phyloP scores from a whole-genome alignment of 2,329 filamentous ascomycete species.

The Xylaria sp. region DNA sequence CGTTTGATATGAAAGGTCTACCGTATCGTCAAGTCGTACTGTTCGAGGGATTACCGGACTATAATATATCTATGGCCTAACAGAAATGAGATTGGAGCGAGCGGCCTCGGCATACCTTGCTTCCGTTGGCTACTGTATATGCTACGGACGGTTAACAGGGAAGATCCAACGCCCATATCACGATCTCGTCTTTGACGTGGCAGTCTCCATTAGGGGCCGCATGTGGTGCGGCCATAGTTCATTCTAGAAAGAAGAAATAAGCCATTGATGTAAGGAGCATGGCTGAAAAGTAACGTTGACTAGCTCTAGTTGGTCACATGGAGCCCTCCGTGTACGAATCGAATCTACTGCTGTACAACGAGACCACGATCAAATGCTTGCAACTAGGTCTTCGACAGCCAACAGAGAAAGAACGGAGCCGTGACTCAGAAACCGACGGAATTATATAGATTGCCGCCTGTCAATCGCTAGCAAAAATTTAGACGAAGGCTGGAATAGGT shows the following conservation, averaged over 20 bases:
- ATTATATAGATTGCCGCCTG: conserved; percentile 14
- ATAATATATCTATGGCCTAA: conserved; percentile 1
- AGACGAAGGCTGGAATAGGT: conserved; percentile 22
- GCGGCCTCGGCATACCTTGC: conserved; percentile 2
- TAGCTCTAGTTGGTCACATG: conserved; percentile 33
- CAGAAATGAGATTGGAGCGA: neutral
- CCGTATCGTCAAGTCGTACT: neutral
- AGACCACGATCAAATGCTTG: conserved; percentile 28
- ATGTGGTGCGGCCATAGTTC: conserved; percentile 36
- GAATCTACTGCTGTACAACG: conserved; percentile 37
- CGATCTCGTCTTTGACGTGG: conserved; percentile 41
- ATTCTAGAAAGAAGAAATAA: conserved; percentile 37
- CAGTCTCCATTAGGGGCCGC: conserved; percentile 39
- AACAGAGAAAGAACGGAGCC: conserved; percentile 11
- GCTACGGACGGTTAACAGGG: conserved; percentile 29
- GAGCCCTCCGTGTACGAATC: conserved; percentile 34
- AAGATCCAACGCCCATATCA: conserved; percentile 33
- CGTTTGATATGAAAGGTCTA: neutral
- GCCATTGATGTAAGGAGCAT: conserved; percentile 34
- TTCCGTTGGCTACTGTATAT: conserved; percentile 32
- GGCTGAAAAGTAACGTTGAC: conserved; percentile 34
- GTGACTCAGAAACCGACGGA: conserved; percentile 26
- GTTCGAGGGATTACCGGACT: neutral
- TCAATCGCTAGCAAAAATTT: conserved; percentile 25
- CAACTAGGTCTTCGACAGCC: conserved; percentile 7